Evolutionary conservation across 345 rosid species (phyloP), one percentile per base, ranked within the genome.

Genomic region (Lagerstroemia speciosa): DNA sequence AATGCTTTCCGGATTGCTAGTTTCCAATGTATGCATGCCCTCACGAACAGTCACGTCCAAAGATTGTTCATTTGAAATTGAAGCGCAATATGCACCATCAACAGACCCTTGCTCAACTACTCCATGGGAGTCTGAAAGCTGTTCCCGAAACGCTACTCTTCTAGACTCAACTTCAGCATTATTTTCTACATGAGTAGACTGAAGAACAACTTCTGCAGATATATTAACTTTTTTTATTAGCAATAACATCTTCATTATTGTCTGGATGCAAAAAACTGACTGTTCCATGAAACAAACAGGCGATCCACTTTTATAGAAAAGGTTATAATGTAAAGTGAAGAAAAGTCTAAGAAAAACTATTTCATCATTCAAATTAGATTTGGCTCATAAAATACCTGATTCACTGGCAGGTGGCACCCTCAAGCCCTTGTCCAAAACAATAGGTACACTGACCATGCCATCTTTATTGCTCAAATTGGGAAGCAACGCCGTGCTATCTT

Each of bases 401-500:
- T 38, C 43, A 38, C 43, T 38, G 43, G 29, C 6, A 34, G 60
- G 2, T 24, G 19, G 17, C 26, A 8, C 62, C 29, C 29, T 46
- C 12, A 67, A 2, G 30, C 27, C 34, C 29, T 67, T 24, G 6
- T 19, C 34, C 3, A 20, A 36, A 8, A 12, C 46, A 67, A 24
- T 20, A 30, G 60, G 62, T 3, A 33, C 63, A 33, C 43, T 22
- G 32, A 14, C 16, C 17, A 10, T 55, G 38, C 16, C 70, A 67
- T 48, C 40, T 3, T 20, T 12, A 26, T 34, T 53, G 19, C 63
- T 20, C 11, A 37, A 67, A 34, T 5, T 31, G 4, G 41, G 55
- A 67, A 53, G 41, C 43, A 32, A 9, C 70, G 29, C 22, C 24
- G 29, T 50, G 70, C 63, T 52, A 31, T 67, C 70, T 67, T 67